A percentile compares a stretch with the other conserved stretches of the same genome.
phyloP scores from a whole-genome alignment of 176 grass and related monocot species.

The Metroxylon sagu region DNA sequence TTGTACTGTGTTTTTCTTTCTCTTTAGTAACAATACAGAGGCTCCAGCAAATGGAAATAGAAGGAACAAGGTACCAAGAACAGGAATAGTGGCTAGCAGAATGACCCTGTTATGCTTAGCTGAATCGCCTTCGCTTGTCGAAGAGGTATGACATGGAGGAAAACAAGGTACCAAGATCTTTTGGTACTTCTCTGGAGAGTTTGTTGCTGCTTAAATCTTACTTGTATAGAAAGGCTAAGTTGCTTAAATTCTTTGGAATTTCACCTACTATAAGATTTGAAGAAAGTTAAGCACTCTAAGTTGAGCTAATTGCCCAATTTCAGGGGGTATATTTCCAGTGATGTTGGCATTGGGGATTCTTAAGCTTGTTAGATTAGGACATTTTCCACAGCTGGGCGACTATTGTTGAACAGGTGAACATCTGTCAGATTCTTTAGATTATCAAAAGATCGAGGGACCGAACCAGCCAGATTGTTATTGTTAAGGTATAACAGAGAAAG shows the following conservation, averaged over 20 bases:
- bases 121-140: too few species aligned
- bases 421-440: neutral
- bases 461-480: neutral
- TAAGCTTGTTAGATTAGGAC: neutral
- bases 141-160: too few species aligned
- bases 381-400: neutral
- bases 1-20: too few species aligned
- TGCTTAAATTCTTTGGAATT: neutral
- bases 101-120: too few species aligned
- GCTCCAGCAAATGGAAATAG: too few species aligned
- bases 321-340: neutral
- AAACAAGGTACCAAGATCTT: neutral
- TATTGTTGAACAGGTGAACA: neutral
- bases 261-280: neutral
- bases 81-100: too few species aligned
- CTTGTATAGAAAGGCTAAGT: neutral
- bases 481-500: neutral
- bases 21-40: too few species aligned
- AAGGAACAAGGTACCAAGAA: too few species aligned
- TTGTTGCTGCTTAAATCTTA: neutral
- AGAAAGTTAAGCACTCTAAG: neutral
- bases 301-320: neutral
- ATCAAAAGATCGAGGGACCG: neutral
- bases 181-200: slow-evolving; percentile 3
- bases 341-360: neutral